Evolutionary conservation across 768 basidiomycete genomes (phyloP).

Genomic region (Serendipita sp.): DNA sequence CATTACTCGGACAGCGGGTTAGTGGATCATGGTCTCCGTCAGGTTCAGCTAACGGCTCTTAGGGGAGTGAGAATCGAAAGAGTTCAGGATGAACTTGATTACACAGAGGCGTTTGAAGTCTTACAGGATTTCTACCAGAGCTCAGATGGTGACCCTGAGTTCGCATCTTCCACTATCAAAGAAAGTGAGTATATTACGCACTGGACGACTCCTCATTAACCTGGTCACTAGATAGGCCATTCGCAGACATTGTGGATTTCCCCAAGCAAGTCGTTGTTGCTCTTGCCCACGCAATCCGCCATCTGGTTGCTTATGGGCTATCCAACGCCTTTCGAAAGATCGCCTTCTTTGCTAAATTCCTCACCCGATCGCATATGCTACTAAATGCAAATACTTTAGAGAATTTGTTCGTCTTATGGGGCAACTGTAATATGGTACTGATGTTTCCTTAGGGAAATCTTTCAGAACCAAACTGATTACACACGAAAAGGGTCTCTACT

Average conservation of each 20-base stretch:
- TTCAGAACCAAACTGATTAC: slow-evolving; percentile 74
- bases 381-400: slow-evolving; percentile 75
- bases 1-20: slow-evolving; percentile 48
- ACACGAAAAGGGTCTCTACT: slow-evolving; percentile 61
- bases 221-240: slow-evolving; percentile 33
- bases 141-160: slow-evolving; percentile 13
- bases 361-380: slow-evolving; percentile 68
- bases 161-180: slow-evolving; percentile 19
- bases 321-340: slow-evolving; percentile 66
- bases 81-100: slow-evolving; percentile 37
- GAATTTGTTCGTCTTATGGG: slow-evolving; percentile 35
- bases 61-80: slow-evolving; percentile 42
- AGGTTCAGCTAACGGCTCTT: slow-evolving; percentile 24
- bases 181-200: slow-evolving; percentile 15
- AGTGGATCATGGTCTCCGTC: slow-evolving; percentile 20
- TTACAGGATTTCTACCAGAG: slow-evolving; percentile 51
- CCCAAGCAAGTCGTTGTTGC: slow-evolving; percentile 57
- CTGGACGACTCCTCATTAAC: not conserved
- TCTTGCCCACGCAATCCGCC: slow-evolving; percentile 53
- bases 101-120: slow-evolving; percentile 52
- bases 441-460: slow-evolving; percentile 49
- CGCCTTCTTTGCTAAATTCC: slow-evolving; percentile 63
- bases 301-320: slow-evolving; percentile 59
- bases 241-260: slow-evolving; percentile 48
- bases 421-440: slow-evolving; percentile 13